Conservation (phyloP, 495 filamentous ascomycete species). For the Pseudotulostoma volvatum region DNA sequence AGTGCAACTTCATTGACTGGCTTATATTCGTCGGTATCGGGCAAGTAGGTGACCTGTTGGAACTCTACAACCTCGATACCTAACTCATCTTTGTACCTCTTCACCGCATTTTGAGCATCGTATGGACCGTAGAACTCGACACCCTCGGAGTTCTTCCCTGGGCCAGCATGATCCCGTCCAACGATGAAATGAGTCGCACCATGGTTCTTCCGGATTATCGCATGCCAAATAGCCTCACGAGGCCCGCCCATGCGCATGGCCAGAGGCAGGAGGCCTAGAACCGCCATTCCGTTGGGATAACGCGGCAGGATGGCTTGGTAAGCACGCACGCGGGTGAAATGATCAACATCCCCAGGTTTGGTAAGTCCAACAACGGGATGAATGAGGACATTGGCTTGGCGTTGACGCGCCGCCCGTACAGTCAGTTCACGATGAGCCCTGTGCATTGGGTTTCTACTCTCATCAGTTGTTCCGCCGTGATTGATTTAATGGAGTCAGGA, state of each 20-base stretch:
- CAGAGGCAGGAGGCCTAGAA: slow-evolving; percentile 83
- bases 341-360: slow-evolving; percentile 97
- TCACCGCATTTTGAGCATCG: slow-evolving; percentile 92
- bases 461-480: neutral
- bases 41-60: slow-evolving; percentile 98
- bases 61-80: slow-evolving; percentile 98
- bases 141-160: slow-evolving; percentile 90
- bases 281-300: slow-evolving; percentile 98
- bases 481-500: neutral
- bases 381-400: slow-evolving; percentile 96
- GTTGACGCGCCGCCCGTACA: slow-evolving; percentile 83
- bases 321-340: slow-evolving; percentile 97
- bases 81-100: slow-evolving; percentile 90
- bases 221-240: slow-evolving; percentile 98
- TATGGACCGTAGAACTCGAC: slow-evolving; percentile 97
- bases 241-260: slow-evolving; percentile 99
- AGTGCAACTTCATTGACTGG: slow-evolving; percentile 76
- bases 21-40: slow-evolving; percentile 89
- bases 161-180: slow-evolving; percentile 92
- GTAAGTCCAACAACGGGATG: slow-evolving; percentile 97
- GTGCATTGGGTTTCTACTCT: slow-evolving; percentile 86
- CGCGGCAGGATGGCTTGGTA: slow-evolving; percentile 94
- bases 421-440: slow-evolving; percentile 94
- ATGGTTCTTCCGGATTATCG: slow-evolving; percentile 99
- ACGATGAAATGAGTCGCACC: slow-evolving; percentile 99